Evolutionary conservation across 257 asterid genomes (phyloP).

Genomic region (Sherardia arvensis): DNA sequence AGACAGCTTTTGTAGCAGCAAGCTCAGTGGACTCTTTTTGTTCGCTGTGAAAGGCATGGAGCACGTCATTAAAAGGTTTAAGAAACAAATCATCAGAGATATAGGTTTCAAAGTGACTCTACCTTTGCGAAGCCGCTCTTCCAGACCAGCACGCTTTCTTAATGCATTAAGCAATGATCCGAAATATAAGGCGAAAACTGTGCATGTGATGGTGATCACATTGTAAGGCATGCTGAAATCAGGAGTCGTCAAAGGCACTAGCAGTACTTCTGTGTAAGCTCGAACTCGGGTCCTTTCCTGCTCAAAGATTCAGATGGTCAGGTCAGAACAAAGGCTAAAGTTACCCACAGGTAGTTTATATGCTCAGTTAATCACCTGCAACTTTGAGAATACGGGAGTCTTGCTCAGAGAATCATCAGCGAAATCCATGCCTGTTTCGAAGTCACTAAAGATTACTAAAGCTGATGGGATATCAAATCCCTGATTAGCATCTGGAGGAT

Average conservation of each 20-base stretch:
- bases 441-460: conserved; percentile 52
- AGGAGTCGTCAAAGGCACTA: conserved; percentile 97
- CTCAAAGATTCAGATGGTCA: conserved; percentile 15
- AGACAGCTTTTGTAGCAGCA: conserved; percentile 42
- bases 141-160: conserved; percentile 75
- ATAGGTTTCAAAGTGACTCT: conserved; percentile 1
- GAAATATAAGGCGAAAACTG: conserved; percentile 85
- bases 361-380: conserved; percentile 45
- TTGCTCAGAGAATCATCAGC: conserved; percentile 22
- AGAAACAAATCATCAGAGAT: neutral
- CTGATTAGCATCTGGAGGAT: conserved; percentile 99
- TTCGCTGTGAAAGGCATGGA: conserved; percentile 27
- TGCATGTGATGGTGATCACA: conserved; percentile 95
- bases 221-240: conserved; percentile 99
- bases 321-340: conserved; percentile 2
- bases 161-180: conserved; percentile 90
- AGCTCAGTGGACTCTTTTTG: conserved; percentile 37
- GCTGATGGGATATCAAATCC: conserved; percentile 99
- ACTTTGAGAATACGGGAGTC: conserved; percentile 54
- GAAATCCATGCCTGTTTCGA: conserved; percentile 44
- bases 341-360: neutral
- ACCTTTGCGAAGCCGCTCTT: conserved; percentile 76
- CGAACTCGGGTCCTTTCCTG: conserved; percentile 55
- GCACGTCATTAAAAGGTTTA: neutral
- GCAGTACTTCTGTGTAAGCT: conserved; percentile 87